Evolutionary conservation across 306 rosid genomes (phyloP).

Genomic region (Ceratonia siliqua): DNA sequence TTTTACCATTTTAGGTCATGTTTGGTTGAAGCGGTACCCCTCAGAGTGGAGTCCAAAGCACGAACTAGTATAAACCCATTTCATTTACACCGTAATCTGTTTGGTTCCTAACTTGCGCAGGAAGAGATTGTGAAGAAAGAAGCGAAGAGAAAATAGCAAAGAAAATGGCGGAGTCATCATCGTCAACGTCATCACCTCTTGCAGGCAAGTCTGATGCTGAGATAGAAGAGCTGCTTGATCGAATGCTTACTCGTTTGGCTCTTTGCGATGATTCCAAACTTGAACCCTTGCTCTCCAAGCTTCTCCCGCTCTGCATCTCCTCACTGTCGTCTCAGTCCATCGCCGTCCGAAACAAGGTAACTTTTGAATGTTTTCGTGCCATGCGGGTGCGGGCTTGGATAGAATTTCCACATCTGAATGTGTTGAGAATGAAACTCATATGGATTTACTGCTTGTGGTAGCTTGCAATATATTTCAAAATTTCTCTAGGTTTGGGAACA

Average conservation of each 20-base stretch:
- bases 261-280: conserved; percentile 92
- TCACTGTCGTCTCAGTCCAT: conserved; percentile 70
- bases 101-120: too few species aligned
- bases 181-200: conserved; percentile 31
- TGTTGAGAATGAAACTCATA: background rate
- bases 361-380: background rate
- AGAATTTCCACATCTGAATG: background rate
- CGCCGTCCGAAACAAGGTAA: conserved; percentile 82
- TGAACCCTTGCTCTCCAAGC: conserved; percentile 72
- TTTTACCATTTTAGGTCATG: too few species aligned
- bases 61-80: too few species aligned
- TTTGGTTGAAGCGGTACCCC: too few species aligned
- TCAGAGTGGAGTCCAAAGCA: too few species aligned
- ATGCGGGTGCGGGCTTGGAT: background rate
- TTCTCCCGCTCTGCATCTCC: conserved; percentile 79
- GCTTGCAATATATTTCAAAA: background rate
- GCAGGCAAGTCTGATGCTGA: conserved; percentile 63
- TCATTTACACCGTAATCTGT: too few species aligned
- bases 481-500: background rate
- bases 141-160: too few species aligned
- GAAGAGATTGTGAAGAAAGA: too few species aligned
- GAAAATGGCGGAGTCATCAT: conserved; percentile 36
- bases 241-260: conserved; percentile 86
- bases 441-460: background rate
- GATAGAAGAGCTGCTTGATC: conserved; percentile 79